A percentile compares a stretch with the other conserved stretches of the same genome.
Conservation (phyloP, 2,329 filamentous ascomycete species). For the Beauveria sp. region DNA sequence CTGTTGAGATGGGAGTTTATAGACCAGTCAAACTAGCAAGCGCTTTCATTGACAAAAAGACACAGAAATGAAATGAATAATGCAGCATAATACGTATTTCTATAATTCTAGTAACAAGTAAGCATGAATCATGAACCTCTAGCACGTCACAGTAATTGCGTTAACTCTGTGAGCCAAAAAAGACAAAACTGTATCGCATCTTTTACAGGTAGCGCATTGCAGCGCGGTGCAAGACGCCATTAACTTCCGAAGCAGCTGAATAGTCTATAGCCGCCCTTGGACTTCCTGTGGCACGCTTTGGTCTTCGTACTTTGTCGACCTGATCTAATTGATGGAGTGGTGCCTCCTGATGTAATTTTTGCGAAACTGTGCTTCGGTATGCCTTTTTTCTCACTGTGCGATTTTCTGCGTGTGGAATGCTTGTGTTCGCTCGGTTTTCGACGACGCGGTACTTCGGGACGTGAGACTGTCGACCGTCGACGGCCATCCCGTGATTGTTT, state of each 20-base stretch:
- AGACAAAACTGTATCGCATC: not conserved
- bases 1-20: not conserved
- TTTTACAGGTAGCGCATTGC: not conserved
- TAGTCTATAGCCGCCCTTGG: not conserved
- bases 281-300: not conserved
- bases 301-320: not conserved
- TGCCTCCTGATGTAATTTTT: not conserved
- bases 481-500: not conserved
- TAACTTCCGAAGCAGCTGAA: slow-evolving; percentile 4
- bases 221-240: not conserved
- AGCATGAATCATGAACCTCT: not conserved
- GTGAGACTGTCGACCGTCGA: not conserved
- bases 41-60: not conserved
- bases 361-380: not conserved
- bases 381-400: not conserved
- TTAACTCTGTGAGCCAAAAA: not conserved
- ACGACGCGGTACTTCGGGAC: not conserved
- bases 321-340: not conserved
- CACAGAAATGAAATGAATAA: not conserved
- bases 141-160: not conserved
- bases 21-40: not conserved
- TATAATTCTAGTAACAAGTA: not conserved
- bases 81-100: not conserved
- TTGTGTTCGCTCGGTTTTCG: not conserved
- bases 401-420: not conserved